phyloP scores from a whole-genome alignment of 805 yeast genomes.

The Candida ovalis region DNA sequence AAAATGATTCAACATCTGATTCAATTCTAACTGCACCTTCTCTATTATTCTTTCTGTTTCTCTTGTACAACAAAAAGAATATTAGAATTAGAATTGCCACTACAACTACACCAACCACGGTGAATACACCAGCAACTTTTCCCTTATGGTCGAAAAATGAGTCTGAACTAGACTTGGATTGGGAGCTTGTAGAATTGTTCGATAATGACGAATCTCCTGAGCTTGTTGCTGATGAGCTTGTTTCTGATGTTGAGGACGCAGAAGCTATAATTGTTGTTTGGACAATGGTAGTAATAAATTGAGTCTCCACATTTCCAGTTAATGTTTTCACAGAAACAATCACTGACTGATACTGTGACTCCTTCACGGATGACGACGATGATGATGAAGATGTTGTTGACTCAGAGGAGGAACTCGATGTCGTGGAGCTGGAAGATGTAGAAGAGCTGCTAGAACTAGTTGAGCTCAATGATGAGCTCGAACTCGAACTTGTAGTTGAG shows the following conservation, averaged over 20 bases:
- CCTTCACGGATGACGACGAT: constrained; percentile 2
- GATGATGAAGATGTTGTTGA: constrained; percentile 6
- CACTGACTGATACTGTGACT: constrained; percentile 9
- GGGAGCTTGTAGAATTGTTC: constrained; percentile 5
- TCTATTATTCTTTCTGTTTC: constrained; percentile 1
- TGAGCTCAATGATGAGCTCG: too few species aligned
- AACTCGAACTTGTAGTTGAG: constrained; percentile 11
- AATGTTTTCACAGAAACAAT: constrained; percentile 19
- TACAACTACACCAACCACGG: constrained; percentile 68
- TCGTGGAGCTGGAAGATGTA: background rate
- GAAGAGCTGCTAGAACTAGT: too few species aligned
- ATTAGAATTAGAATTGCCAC: constrained; percentile 41
- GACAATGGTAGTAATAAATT: constrained; percentile 21
- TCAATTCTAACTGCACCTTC: constrained; percentile 9
- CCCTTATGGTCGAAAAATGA: constrained; percentile 68
- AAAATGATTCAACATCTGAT: constrained; percentile 20
- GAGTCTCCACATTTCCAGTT: constrained; percentile 19
- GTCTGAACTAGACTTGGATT: constrained; percentile 8
- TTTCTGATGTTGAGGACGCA: constrained; percentile 11
- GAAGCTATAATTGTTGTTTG: constrained; percentile 16
- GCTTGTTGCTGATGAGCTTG: constrained; percentile 7
- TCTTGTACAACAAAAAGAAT: constrained; percentile 34
- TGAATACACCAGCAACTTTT: constrained; percentile 82
- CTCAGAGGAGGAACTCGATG: too few species aligned
- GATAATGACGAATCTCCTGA: constrained; percentile 9